Conservation (phyloP, 164 flowering plant species). For the grape (Vitis vinifera) region DNA sequence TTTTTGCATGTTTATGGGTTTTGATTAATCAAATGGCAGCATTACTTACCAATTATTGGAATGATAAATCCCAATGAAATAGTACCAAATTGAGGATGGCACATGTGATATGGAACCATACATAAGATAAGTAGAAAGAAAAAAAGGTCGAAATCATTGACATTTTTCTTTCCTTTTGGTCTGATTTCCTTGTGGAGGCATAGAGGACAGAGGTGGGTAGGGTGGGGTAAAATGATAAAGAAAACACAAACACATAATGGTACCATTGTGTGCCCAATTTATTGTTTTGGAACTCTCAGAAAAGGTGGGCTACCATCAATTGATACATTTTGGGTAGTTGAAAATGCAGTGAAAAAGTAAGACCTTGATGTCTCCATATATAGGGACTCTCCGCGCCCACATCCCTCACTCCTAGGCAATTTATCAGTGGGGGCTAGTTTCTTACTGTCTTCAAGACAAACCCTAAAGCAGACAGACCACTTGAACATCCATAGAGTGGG, state of each 20-base stretch:
- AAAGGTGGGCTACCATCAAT: background rate
- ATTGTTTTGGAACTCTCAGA: background rate
- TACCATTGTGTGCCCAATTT: background rate
- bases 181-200: too few species aligned
- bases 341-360: background rate
- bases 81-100: too few species aligned
- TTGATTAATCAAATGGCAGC: too few species aligned
- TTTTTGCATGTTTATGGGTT: background rate
- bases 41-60: background rate
- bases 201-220: too few species aligned
- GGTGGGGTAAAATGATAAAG: too few species aligned
- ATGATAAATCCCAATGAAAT: background rate
- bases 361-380: background rate
- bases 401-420: background rate
- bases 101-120: too few species aligned
- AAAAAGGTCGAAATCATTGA: too few species aligned
- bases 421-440: background rate
- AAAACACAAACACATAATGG: background rate
- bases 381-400: background rate
- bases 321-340: background rate
- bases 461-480: too few species aligned
- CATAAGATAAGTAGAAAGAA: too few species aligned
- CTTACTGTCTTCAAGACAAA: too few species aligned
- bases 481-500: background rate
- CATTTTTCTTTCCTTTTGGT: too few species aligned